These are phyloP conservation scores for Aegilops speltoides DNA, from an alignment of 176 grass and related monocot species.

Conservation along the genomic window DNA sequence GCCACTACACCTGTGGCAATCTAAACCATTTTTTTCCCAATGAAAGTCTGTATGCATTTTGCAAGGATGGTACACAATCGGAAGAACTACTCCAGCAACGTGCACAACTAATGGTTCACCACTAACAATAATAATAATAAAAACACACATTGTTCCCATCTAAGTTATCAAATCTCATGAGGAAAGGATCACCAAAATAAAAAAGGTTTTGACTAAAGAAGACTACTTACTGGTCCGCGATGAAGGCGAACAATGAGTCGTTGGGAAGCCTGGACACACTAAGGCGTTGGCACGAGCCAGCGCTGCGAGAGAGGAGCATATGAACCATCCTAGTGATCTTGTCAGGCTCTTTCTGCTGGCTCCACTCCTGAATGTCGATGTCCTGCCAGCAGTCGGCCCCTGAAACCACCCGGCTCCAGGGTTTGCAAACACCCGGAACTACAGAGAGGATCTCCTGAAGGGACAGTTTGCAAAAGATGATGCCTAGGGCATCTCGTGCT, in stretches of 20 bases:
- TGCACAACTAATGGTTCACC: not conserved
- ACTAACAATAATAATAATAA: not conserved
- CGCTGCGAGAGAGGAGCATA: constrained; percentile 63
- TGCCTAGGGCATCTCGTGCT: constrained; percentile 70
- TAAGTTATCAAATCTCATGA: not conserved
- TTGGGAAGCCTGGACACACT: constrained; percentile 61
- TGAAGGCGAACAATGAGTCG: constrained; percentile 73
- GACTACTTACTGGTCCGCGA: constrained; percentile 83
- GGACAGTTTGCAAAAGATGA: constrained; percentile 85
- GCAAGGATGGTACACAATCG: not conserved
- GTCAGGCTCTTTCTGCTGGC: constrained; percentile 71
- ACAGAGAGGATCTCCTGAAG: constrained; percentile 85
- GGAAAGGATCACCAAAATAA: not conserved
- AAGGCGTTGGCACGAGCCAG: constrained; percentile 65
- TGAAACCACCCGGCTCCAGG: constrained; percentile 60
- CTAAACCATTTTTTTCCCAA: not conserved
- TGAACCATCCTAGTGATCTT: constrained; percentile 78
- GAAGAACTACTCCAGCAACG: not conserved
- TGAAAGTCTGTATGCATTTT: not conserved
- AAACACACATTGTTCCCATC: not conserved
- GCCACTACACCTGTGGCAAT: not conserved
- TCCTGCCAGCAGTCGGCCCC: constrained; percentile 97
- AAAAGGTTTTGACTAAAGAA: not conserved
- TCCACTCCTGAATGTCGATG: constrained; percentile 96
- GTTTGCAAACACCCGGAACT: constrained; percentile 76